Conservation (phyloP, 2,329 filamentous ascomycete genomes). For the Fusarium udum region DNA sequence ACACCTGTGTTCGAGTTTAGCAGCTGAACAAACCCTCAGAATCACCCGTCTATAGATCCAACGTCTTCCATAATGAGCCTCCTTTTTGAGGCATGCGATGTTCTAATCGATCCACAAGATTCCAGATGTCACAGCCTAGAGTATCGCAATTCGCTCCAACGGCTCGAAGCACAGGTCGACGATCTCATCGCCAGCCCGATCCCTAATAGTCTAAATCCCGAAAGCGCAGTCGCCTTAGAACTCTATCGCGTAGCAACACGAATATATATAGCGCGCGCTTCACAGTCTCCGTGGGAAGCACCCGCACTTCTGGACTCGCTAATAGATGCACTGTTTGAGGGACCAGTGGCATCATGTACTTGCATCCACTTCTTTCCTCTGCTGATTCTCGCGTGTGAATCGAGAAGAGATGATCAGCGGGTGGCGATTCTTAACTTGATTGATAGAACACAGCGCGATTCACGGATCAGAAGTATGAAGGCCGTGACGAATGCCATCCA, state of each 20-base stretch:
- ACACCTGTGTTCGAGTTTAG: fast-evolving
- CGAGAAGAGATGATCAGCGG: slow-evolving; percentile 47
- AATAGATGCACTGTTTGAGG: slow-evolving; percentile 32
- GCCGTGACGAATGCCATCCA: slow-evolving; percentile 38
- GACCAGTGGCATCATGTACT: background rate
- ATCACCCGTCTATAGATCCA: slow-evolving; percentile 9
- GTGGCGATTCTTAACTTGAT: slow-evolving; percentile 45
- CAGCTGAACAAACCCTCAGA: background rate
- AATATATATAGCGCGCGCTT: slow-evolving; percentile 32
- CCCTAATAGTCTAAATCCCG: background rate
- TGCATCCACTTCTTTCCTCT: slow-evolving; percentile 50
- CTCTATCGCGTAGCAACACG: slow-evolving; percentile 29
- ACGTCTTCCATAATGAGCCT: slow-evolving; percentile 21
- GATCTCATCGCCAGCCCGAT: background rate
- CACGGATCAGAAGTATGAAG: slow-evolving; percentile 37
- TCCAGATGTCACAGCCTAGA: slow-evolving; percentile 4
- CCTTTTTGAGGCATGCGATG: slow-evolving; percentile 26
- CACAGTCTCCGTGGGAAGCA: slow-evolving; percentile 38
- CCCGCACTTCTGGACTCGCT: slow-evolving; percentile 30
- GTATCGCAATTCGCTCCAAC: slow-evolving; percentile 13
- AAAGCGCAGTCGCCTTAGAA: background rate
- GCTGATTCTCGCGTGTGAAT: slow-evolving; percentile 49
- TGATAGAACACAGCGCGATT: slow-evolving; percentile 35
- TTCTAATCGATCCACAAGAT: slow-evolving; percentile 17
- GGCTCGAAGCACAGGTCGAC: slow-evolving; percentile 15